Conservation (phyloP, 441 rosid genomes). For the Daphne laureola region DNA sequence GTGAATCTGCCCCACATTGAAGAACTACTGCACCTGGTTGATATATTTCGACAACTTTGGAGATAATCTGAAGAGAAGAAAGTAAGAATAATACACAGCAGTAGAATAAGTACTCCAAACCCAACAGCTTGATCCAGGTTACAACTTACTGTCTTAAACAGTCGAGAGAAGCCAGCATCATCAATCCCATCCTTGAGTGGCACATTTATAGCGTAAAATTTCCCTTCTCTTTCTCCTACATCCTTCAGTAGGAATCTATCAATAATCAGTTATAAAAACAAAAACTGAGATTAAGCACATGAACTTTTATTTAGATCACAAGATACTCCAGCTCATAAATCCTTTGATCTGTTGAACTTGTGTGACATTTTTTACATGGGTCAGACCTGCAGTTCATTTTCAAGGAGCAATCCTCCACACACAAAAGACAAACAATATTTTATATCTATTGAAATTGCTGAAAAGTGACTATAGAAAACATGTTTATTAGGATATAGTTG, state of each 20-base stretch:
- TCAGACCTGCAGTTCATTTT: too few species aligned
- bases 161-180: constrained; percentile 86
- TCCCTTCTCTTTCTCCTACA: constrained; percentile 94
- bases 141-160: constrained; percentile 78
- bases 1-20: constrained; percentile 99
- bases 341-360: too few species aligned
- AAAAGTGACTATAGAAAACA: too few species aligned
- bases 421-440: too few species aligned
- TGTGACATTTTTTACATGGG: too few species aligned
- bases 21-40: constrained; percentile 92
- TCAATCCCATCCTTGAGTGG: constrained; percentile 98
- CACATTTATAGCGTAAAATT: constrained; percentile 91
- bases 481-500: too few species aligned
- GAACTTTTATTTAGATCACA: too few species aligned
- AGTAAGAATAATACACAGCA: constrained; percentile 9
- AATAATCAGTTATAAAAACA: constrained; percentile 7
- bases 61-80: constrained; percentile 47
- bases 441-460: too few species aligned
- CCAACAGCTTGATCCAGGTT: constrained; percentile 7
- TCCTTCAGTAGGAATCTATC: constrained; percentile 58
- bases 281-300: too few species aligned
- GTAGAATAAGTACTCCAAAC: constrained; percentile 8
- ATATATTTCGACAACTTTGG: constrained; percentile 90
- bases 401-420: too few species aligned
- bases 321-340: too few species aligned